Conservation (phyloP, 306 rosid genomes). For the Amphicarpaea edgeworthii region DNA sequence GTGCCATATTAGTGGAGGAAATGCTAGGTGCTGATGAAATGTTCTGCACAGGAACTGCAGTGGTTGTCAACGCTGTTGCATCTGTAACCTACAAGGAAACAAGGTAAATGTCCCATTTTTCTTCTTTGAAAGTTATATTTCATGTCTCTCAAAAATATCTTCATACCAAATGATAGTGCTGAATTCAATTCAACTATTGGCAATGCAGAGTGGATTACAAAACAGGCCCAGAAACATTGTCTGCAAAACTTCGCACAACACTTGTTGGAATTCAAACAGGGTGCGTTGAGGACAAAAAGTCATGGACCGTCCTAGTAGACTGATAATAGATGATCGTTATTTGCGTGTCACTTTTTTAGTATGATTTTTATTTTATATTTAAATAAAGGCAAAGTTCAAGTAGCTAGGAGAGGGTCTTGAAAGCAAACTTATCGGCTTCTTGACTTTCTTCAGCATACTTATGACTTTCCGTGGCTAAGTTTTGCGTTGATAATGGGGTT, state of each 20-base stretch:
- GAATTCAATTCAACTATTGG: not conserved
- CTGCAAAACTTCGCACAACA: conserved; percentile 52
- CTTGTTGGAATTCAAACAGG: conserved; percentile 69
- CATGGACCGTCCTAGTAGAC: conserved; percentile 58
- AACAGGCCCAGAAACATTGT: conserved; percentile 58
- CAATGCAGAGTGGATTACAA: conserved; percentile 57
- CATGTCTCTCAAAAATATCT: not conserved
- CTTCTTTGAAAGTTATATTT: not conserved
- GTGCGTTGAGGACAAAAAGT: conserved; percentile 55
- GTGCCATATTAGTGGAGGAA: conserved; percentile 57
- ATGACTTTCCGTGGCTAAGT: no score
- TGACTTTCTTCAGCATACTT: not conserved
- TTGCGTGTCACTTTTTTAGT: not conserved
- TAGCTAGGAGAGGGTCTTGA: no score
- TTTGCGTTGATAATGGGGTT: no score
- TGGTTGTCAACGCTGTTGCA: conserved; percentile 53
- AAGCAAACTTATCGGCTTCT: not conserved
- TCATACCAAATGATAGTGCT: not conserved
- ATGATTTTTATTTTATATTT: not conserved
- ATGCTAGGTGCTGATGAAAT: conserved; percentile 65
- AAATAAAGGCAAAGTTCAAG: not conserved
- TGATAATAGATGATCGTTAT: conserved; percentile 17
- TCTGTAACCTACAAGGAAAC: conserved; percentile 51
- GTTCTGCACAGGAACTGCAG: conserved; percentile 76
- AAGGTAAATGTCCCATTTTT: conserved; percentile 39